Evolutionary conservation across 768 basidiomycete species (phyloP).

Genomic region (Russula sp.): DNA sequence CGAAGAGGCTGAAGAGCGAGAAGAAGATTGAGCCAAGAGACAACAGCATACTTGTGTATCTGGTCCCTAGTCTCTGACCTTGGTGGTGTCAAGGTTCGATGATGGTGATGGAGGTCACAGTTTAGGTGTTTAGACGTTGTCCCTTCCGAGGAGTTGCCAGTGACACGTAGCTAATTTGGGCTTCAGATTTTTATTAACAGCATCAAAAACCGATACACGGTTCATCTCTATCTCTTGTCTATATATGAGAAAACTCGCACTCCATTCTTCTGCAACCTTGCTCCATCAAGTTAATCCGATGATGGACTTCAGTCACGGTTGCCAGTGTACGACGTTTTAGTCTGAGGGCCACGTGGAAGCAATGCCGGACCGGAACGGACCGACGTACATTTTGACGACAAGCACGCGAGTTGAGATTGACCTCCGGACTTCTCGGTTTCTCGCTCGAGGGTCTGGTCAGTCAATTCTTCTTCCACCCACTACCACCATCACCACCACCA

Average conservation of each 20-base stretch:
- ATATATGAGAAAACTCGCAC: too few relatives aligned
- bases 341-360: background rate
- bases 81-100: background rate
- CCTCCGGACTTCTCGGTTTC: background rate
- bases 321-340: too few relatives aligned
- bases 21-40: slow-evolving; percentile 28
- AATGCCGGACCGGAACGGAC: background rate
- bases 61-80: background rate
- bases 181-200: background rate
- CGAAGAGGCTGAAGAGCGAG: slow-evolving; percentile 30
- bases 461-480: background rate
- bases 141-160: background rate
- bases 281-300: too few relatives aligned
- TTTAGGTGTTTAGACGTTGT: background rate
- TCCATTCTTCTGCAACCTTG: too few relatives aligned
- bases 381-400: background rate
- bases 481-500: background rate
- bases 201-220: background rate
- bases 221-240: too few relatives aligned
- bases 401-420: background rate
- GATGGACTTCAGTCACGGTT: too few relatives aligned
- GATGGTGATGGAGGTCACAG: background rate
- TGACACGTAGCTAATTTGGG: background rate
- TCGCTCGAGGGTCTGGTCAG: background rate
- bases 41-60: slow-evolving; percentile 26